Percentiles rank a stretch among this genome's conserved stretches.
Evolutionary conservation across 202 grass and related monocot species (phyloP).

Genomic region (Hordeum pubiflorum): DNA sequence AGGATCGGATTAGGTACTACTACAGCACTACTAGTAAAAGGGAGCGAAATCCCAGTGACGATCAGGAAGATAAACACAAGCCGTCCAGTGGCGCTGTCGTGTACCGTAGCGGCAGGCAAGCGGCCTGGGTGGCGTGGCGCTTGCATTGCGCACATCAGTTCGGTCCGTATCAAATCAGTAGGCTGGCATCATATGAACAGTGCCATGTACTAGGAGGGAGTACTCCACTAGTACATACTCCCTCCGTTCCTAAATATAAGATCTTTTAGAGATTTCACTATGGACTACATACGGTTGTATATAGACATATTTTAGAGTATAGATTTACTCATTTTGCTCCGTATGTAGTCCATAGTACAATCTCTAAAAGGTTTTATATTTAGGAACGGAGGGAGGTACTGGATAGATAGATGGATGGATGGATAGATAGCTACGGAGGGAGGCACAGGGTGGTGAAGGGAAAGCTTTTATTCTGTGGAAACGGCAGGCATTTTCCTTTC

Average conservation of each 20-base stretch:
- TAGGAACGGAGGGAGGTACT: too few relatives aligned
- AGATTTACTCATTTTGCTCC: too few relatives aligned
- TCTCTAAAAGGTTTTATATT: too few relatives aligned
- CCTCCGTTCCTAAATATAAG: too few relatives aligned
- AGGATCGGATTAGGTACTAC: slow-evolving; percentile 1
- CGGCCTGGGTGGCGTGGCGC: background rate
- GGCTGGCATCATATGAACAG: slow-evolving; percentile 24
- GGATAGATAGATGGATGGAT: background rate
- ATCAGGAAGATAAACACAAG: background rate
- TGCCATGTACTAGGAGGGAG: background rate
- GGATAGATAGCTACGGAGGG: background rate
- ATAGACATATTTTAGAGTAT: too few relatives aligned
- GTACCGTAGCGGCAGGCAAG: background rate
- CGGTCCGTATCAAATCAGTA: slow-evolving; percentile 16
- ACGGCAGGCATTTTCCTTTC: background rate
- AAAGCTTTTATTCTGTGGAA: background rate
- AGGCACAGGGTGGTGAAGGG: background rate
- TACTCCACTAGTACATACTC: too few relatives aligned
- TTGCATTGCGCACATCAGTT: background rate
- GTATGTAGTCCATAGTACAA: too few relatives aligned
- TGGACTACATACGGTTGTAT: too few relatives aligned
- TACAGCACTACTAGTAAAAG: background rate
- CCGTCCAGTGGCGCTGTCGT: background rate
- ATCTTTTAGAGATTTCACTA: too few relatives aligned
- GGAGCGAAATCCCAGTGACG: background rate